Evolutionary conservation across 2,329 filamentous ascomycete genomes (phyloP).

Genomic region (Colletotrichum spaethianum): DNA sequence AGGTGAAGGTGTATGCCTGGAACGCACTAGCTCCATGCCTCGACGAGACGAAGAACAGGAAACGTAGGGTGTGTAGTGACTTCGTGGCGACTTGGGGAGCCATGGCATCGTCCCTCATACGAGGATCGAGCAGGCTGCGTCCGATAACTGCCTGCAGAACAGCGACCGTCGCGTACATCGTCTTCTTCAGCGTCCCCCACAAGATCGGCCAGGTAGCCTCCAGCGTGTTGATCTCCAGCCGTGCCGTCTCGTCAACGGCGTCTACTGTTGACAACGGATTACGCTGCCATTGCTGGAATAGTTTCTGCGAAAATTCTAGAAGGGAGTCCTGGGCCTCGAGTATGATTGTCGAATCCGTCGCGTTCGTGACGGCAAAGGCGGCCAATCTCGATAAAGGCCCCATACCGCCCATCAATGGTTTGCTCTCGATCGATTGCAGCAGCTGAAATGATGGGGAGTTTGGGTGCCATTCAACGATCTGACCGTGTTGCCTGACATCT

Average conservation of each 20-base stretch:
- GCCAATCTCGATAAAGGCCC: constrained; percentile 77
- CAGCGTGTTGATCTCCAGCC: constrained; percentile 75
- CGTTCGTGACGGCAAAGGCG: constrained; percentile 74
- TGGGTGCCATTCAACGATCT: constrained; percentile 76
- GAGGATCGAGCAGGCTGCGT: constrained; percentile 69
- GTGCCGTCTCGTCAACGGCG: constrained; percentile 72
- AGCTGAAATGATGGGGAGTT: constrained; percentile 72
- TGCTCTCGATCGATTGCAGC: constrained; percentile 70
- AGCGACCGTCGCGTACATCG: constrained; percentile 82
- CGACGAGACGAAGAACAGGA: constrained; percentile 86
- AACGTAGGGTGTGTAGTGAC: constrained; percentile 80
- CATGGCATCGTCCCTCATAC: constrained; percentile 57
- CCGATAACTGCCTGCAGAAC: constrained; percentile 81
- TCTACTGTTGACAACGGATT: constrained; percentile 83
- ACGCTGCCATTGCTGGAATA: constrained; percentile 81
- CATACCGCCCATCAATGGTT: constrained; percentile 76
- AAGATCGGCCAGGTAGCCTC: constrained; percentile 78
- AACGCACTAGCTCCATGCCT: constrained; percentile 81
- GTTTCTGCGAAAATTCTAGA: constrained; percentile 74
- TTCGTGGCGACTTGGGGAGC: constrained; percentile 79
- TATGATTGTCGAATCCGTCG: constrained; percentile 59
- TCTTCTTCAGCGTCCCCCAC: constrained; percentile 82
- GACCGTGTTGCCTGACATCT: constrained; percentile 71
- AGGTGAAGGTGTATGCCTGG: constrained; percentile 88
- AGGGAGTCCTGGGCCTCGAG: constrained; percentile 73